These are phyloP conservation scores for Colletotrichum sp. DNA, from an alignment of 2,329 filamentous ascomycete species.

Conservation along the genomic window DNA sequence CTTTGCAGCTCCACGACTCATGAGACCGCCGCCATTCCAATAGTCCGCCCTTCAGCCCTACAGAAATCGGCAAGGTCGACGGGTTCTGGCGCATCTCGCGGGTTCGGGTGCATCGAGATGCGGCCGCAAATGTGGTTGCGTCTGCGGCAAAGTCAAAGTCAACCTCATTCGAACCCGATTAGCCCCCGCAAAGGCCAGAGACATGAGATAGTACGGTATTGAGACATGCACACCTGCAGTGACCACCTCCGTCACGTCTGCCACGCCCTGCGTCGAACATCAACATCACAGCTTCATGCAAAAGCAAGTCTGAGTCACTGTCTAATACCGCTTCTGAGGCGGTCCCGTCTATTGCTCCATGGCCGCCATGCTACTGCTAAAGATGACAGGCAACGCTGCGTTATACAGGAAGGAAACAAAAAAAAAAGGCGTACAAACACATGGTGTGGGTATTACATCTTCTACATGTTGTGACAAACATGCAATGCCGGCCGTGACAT, in stretches of 20 bases:
- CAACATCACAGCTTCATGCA: not conserved
- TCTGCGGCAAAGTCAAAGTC: not conserved
- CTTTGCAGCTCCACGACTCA: not conserved
- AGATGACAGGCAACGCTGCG: not conserved
- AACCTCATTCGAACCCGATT: not conserved
- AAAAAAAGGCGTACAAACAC: not conserved
- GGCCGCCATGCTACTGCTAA: not conserved
- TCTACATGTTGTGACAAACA: not conserved
- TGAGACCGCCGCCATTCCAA: not conserved
- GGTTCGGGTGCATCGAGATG: not conserved
- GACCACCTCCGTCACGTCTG: not conserved
- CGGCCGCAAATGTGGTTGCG: not conserved
- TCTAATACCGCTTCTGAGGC: not conserved
- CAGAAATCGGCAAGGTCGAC: not conserved
- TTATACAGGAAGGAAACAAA: not conserved
- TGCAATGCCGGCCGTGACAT: constrained; percentile 11
- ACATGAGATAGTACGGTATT: not conserved
- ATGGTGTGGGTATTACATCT: constrained; percentile 1
- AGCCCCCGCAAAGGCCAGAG: not conserved
- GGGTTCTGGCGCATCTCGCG: not conserved
- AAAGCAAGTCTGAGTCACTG: not conserved
- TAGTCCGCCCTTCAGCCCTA: not conserved
- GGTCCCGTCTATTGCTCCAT: constrained; percentile 1
- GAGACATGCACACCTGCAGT: not conserved
- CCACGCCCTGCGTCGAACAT: not conserved